These are phyloP conservation scores for Beauveria bassiana DNA, from an alignment of 2,329 filamentous ascomycete species.

Conservation along the genomic window DNA sequence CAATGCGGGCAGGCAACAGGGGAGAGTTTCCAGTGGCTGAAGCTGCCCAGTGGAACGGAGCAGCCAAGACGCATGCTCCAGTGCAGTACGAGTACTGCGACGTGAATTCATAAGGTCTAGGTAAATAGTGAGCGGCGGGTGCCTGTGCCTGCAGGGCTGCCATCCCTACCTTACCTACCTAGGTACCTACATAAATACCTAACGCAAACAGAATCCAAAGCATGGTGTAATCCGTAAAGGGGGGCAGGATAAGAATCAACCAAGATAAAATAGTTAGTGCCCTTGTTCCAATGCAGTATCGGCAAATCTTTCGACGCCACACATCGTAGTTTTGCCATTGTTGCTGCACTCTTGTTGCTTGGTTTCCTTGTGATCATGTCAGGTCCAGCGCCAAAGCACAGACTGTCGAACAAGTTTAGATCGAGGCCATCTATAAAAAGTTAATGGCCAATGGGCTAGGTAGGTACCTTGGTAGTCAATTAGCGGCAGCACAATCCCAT, in stretches of 20 bases:
- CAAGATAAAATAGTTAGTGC: too few species aligned
- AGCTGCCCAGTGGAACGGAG: not conserved
- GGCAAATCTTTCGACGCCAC: not conserved
- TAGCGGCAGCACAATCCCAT: too few species aligned
- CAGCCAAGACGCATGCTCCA: not conserved
- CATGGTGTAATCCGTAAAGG: too few species aligned
- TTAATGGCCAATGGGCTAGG: too few species aligned
- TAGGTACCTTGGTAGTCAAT: too few species aligned
- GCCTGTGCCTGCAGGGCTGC: not conserved
- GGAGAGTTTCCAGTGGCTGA: not conserved
- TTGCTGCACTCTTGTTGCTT: not conserved
- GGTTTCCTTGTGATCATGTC: not conserved
- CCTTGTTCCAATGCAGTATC: not conserved
- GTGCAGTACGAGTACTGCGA: not conserved
- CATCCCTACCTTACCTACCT: not conserved
- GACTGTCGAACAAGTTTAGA: too few species aligned
- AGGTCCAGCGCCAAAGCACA: too few species aligned
- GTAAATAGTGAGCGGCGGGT: not conserved
- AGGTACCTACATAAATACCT: not conserved
- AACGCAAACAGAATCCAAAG: not conserved
- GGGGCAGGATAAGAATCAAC: too few species aligned
- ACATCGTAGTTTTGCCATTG: not conserved
- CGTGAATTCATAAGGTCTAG: not conserved
- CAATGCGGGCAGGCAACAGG: not conserved
- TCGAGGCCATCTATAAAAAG: too few species aligned